Conservation (phyloP, 2,329 filamentous ascomycete genomes). For the Neurospora crassa region DNA sequence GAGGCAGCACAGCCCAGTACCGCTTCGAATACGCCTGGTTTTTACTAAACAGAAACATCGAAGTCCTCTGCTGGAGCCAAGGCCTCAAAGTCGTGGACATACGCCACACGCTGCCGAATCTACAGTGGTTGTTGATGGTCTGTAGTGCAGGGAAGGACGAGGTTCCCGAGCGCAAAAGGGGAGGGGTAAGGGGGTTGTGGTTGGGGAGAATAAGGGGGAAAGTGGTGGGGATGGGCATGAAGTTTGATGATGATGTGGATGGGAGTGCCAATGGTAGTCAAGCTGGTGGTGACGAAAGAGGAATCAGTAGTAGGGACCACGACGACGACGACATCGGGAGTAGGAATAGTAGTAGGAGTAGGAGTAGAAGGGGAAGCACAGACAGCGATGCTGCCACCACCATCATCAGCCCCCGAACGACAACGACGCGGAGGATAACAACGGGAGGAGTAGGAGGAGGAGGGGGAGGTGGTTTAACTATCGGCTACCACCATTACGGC, state of each 20-base stretch:
- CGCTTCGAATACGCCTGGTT: conserved; percentile 96
- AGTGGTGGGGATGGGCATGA: not conserved
- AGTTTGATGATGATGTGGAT: not conserved
- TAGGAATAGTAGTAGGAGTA: conserved; percentile 24
- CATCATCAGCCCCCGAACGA: not conserved
- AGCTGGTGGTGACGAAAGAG: conserved; percentile 30
- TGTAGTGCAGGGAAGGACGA: conserved; percentile 68
- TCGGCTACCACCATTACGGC: conserved; percentile 14
- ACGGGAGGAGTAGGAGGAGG: too few species aligned
- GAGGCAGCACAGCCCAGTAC: conserved; percentile 50
- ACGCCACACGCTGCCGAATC: conserved; percentile 81
- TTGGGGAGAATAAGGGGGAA: conserved; percentile 34
- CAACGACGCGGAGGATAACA: too few species aligned
- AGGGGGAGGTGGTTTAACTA: conserved; percentile 19
- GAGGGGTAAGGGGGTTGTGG: conserved; percentile 51
- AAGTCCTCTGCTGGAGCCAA: conserved; percentile 54
- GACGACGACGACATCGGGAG: too few species aligned
- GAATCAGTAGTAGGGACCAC: conserved; percentile 16
- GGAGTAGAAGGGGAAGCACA: conserved; percentile 29
- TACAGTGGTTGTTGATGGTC: conserved; percentile 87
- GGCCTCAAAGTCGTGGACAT: conserved; percentile 79
- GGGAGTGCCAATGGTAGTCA: not conserved
- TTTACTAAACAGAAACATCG: conserved; percentile 91
- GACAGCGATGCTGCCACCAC: conserved; percentile 29
- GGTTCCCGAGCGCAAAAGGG: conserved; percentile 50